Base-by-base conservation (phyloP, 495 filamentous ascomycete genomes). In the Recurvomyces mirabilis region DNA sequence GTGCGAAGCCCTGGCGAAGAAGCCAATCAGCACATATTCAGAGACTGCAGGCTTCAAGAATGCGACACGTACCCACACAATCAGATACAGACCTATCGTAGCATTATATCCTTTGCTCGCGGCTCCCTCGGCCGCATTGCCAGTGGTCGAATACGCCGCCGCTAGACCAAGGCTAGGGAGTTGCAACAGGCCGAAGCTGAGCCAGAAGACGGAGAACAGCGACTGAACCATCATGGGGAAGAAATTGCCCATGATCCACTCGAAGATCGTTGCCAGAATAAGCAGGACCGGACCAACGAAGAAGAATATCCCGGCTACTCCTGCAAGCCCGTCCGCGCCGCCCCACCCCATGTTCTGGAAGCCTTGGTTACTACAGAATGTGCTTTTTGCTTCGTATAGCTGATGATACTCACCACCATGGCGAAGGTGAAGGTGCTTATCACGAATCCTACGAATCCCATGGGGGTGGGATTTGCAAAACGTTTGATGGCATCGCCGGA, bases 201-300 rank as follows among this genome's bases (percentile, higher is more conserved):
- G 52, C 71, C 71, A 74, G 57, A 74, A 76, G 20, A 74, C 72
- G 31, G 65, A 56, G 44, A 74, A 76, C 22, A 76, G 62, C 7
- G 71, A 70, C 65, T 69, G 70, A 15, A 72, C 68, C 65, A 74
- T 74, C 72, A 76, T 65, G 65, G 73, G 71, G 56, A 71, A 73
- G 60, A 74, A 40, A 23, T 40, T 40, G 37, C 37, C 37, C 12
- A 42, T 49, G 18, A 38, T 39, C 52, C 52, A 54, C 26, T 54
- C 52, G 38, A 54, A 54, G 23, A 54, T 54, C 6, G 41, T 46
- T 4, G 41, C 41, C 12, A 54, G 42, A 21, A 36, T 46, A 28
- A 54, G 29, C 29, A 54, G 32, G 23, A 54, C 34, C 18, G 52
- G 52, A 15, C 52, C 52, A 13, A 49, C 46, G 41, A 45, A 42